Percentiles rank a stretch among this genome's conserved stretches.
phyloP scores from a whole-genome alignment of 169 alveolate genomes.

The Plasmodium reichenowi region DNA sequence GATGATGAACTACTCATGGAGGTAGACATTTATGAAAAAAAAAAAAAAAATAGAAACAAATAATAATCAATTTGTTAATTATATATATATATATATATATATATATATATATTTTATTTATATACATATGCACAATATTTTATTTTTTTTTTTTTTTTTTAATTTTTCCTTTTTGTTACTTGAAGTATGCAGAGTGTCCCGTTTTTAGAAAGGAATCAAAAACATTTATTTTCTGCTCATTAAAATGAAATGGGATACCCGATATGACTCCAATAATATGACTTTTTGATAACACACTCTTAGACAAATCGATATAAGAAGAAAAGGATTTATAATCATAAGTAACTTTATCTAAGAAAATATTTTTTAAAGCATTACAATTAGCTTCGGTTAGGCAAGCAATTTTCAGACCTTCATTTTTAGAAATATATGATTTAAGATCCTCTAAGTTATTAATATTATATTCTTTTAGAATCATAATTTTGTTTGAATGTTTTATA shows the following conservation, averaged over 20 bases:
- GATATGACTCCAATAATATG: background rate
- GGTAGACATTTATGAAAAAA: background rate
- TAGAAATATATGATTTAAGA: constrained; percentile 2
- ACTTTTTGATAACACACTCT: background rate
- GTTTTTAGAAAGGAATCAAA: background rate
- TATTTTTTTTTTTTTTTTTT: background rate
- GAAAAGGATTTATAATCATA: background rate
- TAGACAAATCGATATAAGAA: constrained; percentile 1
- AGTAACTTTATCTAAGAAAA: background rate
- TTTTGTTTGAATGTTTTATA: constrained; percentile 7
- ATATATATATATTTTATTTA: background rate
- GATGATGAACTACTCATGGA: background rate
- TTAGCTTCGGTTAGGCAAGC: constrained; percentile 3
- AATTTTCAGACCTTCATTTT: constrained; percentile 1
- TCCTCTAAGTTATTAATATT: background rate
- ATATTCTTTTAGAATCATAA: constrained; percentile 6
- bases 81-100: constrained; percentile 10
- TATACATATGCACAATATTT: no score
- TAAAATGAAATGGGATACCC: background rate
- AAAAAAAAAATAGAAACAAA: constrained; percentile 2
- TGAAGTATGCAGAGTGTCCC: constrained; percentile 7
- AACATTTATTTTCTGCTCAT: background rate
- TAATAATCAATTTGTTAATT: background rate
- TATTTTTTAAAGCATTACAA: constrained; percentile 4
- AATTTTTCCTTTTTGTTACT: background rate